A percentile compares a stretch with the other conserved stretches of the same genome.
phyloP scores from a whole-genome alignment of 495 filamentous ascomycete genomes.

The Aspergillus heteromorphus region DNA sequence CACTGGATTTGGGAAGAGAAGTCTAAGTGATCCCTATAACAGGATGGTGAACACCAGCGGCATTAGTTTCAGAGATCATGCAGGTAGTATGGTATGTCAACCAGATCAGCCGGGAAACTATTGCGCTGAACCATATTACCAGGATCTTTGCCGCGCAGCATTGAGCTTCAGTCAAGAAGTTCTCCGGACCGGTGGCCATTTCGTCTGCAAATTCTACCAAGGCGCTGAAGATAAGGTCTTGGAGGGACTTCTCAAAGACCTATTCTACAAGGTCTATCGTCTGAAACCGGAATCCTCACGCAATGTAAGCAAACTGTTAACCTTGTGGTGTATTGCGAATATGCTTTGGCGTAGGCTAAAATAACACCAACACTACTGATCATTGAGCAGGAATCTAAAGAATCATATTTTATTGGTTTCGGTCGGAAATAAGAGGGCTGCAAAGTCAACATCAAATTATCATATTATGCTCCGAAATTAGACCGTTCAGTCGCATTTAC shows the following conservation, averaged over 20 bases:
- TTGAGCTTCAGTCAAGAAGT: slow-evolving; percentile 78
- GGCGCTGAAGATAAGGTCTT: slow-evolving; percentile 76
- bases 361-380: slow-evolving; percentile 9
- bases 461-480: background rate
- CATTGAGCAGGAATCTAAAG: slow-evolving; percentile 71
- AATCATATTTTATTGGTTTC: slow-evolving; percentile 79
- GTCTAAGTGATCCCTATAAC: slow-evolving; percentile 82
- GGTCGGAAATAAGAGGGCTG: slow-evolving; percentile 36
- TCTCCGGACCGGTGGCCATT: slow-evolving; percentile 74
- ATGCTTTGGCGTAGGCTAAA: background rate
- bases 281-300: slow-evolving; percentile 90
- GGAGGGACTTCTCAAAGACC: slow-evolving; percentile 61
- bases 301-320: slow-evolving; percentile 51
- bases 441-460: slow-evolving; percentile 1
- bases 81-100: slow-evolving; percentile 81
- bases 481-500: background rate
- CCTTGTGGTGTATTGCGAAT: background rate
- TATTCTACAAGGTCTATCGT: slow-evolving; percentile 74
- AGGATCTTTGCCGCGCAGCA: slow-evolving; percentile 83
- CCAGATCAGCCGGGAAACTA: background rate
- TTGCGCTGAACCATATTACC: slow-evolving; percentile 19
- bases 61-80: slow-evolving; percentile 78
- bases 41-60: slow-evolving; percentile 99
- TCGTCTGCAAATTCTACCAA: slow-evolving; percentile 97
- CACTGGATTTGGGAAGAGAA: slow-evolving; percentile 72